Base-by-base conservation (phyloP, 768 basidiomycete genomes). In the Mycena alexandri region DNA sequence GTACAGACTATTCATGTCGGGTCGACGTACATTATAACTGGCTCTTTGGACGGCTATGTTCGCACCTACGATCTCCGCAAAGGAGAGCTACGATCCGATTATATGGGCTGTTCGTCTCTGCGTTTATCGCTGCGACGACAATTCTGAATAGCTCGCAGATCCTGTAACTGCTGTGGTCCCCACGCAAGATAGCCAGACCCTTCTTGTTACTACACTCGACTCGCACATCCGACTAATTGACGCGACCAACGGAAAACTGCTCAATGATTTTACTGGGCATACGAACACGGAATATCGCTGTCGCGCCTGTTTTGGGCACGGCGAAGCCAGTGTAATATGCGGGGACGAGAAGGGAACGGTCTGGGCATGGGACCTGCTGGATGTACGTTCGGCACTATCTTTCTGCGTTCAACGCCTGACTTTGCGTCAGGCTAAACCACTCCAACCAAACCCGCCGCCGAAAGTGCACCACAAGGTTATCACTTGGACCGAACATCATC, bases 1-100 rank as follows among this genome's bases (percentile, higher is more conserved):
- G 88, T 98, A 43, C 95, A 96, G 72, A 86, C 91, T 19, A 80
- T 98, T 34, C 83, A 90, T 70, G 85, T 95, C 46, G 88, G 85
- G 14, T 75, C 86, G 24, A 87, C 89, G 24, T 87, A 85, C 58
- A 86, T 99, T 72, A 81, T 90, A 44, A 84, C 94, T 3, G 95
- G 95, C 11, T 95, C 94, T 4, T 91, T 98, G 7, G 98, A 99
- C 68, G 97, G 98, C 3, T 86, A 92, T 75, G 89, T 97, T 48
- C 89, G 98, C 21, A 94, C 94, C 11, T 98, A 99, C 79, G 98
- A 99, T 78, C 84, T 99, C 36, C 91, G 98, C 58, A 95, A 92
- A 82, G 98, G 98, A 24, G 90, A 97, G 76, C 80, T 98, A 33
- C 88, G 92, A 10, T 86, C 93, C 48, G 98, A 99, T 78, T 95